Percentiles rank a stretch among this genome's conserved stretches.
Conservation (phyloP, 2,329 filamentous ascomycete species). For the Cytospora paraplurivora region DNA sequence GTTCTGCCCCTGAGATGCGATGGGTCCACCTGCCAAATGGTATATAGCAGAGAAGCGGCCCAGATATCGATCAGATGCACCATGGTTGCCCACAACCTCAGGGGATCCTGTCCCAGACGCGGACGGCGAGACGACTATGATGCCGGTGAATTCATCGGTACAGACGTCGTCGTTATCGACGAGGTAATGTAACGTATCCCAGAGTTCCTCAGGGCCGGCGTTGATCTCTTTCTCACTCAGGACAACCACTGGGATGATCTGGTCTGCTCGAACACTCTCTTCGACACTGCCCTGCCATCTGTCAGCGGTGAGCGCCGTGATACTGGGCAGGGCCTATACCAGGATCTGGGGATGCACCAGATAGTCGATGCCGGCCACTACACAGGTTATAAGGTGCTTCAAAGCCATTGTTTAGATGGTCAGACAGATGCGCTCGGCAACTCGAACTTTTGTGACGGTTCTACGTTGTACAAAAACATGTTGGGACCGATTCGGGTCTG, state of each 20-base stretch:
- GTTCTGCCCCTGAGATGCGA: neutral
- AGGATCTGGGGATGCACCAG: conserved; percentile 44
- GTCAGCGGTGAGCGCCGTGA: conserved; percentile 1
- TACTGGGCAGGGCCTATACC: conserved; percentile 31
- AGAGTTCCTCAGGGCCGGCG: conserved; percentile 36
- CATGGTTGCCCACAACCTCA: neutral
- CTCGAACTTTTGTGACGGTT: neutral
- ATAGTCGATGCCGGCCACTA: conserved; percentile 43
- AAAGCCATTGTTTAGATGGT: conserved; percentile 23
- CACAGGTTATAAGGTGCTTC: conserved; percentile 33
- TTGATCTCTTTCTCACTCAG: conserved; percentile 43
- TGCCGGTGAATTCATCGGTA: conserved; percentile 41
- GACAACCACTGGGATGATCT: conserved; percentile 44
- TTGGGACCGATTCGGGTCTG: no score
- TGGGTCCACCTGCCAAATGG: conserved; percentile 3
- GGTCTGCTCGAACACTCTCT: conserved; percentile 45
- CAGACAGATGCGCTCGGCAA: neutral
- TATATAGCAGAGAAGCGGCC: conserved; percentile 15
- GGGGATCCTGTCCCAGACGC: conserved; percentile 26
- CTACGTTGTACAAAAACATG: neutral
- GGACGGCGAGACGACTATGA: conserved; percentile 44
- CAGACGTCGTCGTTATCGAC: conserved; percentile 44
- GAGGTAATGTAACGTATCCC: conserved; percentile 39
- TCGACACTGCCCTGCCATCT: conserved; percentile 42
- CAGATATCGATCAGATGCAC: neutral